Evolutionary conservation across 2,329 filamentous ascomycete genomes (phyloP).

Genomic region (Aspergillus felis): DNA sequence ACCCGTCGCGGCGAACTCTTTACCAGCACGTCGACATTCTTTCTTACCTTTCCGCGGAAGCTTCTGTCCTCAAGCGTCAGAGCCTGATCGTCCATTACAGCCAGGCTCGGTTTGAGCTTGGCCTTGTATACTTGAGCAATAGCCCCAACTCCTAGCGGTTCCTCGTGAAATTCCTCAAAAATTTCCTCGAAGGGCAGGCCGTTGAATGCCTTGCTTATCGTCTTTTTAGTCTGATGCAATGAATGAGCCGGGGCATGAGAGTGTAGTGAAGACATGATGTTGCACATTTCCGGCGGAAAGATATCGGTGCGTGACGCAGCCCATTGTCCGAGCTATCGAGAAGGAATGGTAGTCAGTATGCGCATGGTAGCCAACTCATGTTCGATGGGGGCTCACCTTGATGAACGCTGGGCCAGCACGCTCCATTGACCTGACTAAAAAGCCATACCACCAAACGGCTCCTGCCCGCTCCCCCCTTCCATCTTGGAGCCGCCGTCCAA

Average conservation of each 20-base stretch:
- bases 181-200: constrained; percentile 81
- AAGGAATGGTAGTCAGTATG: constrained; percentile 1
- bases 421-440: constrained; percentile 87
- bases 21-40: constrained; percentile 78
- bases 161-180: constrained; percentile 91
- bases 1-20: constrained; percentile 83
- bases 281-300: constrained; percentile 88
- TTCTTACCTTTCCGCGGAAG: constrained; percentile 66
- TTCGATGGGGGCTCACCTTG: constrained; percentile 58
- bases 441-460: constrained; percentile 90
- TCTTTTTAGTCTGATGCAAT: constrained; percentile 71
- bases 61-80: constrained; percentile 51
- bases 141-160: constrained; percentile 84
- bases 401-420: constrained; percentile 92
- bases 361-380: not conserved
- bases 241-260: constrained; percentile 93
- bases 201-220: constrained; percentile 75
- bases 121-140: constrained; percentile 98
- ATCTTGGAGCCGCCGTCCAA: constrained; percentile 62
- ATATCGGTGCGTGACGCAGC: constrained; percentile 94
- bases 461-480: constrained; percentile 73
- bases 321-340: constrained; percentile 82
- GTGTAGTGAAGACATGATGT: constrained; percentile 89
- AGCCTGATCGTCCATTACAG: constrained; percentile 58
- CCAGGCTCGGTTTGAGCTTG: constrained; percentile 76